Evolutionary conservation across 1,284 basidiomycete genomes (phyloP), one percentile per base, ranked within the genome.

Genomic region (Fomitopsis palustris): DNA sequence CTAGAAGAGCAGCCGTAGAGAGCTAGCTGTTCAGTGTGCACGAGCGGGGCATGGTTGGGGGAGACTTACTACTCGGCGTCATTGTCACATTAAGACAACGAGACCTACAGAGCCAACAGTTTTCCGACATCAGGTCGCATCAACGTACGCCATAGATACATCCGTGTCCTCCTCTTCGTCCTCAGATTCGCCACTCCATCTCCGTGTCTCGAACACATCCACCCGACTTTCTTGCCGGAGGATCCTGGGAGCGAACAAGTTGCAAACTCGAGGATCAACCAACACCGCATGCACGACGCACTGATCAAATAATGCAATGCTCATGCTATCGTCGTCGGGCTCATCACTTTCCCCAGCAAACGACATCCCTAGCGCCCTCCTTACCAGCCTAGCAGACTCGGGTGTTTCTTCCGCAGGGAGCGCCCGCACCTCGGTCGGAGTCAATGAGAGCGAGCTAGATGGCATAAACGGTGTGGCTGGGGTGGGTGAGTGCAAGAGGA

Each of bases 401-500:
- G 61, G 2, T 53, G 56, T 39, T 25, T 65, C 71, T 2, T 72
- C 65, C 1, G 72, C 72, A 16, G 73, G 72, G 6, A 86, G 63
- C 21, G 60, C 54, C 54, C 88, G 81, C 12, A 83, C 81, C n/a
- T 75, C 73, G 12, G 69, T 68, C 0, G 78, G 69, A 0, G 87
- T 85, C 27, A 55, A 67, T 0, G 68, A 54, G 38, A 88, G 67
- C 43, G 75, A 52, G 31, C 16, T 16, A 2, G 49, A 69, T 38
- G 74, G 67, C 10, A 74, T 75, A 61, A 79, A 84, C 0, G 85
- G 83, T 1, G 82, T 78, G 14, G 74, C 75, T 14, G 75, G 67
- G 8, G 81, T 84, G 5, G 86, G 82, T 62, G 85, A 84, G 69
- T 92, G 91, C 3, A 91, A 70, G n/a, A 85, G 66, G 39, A 92